Percentiles rank a stretch among this genome's conserved stretches.
Conservation (phyloP, 2,329 filamentous ascomycete species). For the Teratosphaeria nubilosa region DNA sequence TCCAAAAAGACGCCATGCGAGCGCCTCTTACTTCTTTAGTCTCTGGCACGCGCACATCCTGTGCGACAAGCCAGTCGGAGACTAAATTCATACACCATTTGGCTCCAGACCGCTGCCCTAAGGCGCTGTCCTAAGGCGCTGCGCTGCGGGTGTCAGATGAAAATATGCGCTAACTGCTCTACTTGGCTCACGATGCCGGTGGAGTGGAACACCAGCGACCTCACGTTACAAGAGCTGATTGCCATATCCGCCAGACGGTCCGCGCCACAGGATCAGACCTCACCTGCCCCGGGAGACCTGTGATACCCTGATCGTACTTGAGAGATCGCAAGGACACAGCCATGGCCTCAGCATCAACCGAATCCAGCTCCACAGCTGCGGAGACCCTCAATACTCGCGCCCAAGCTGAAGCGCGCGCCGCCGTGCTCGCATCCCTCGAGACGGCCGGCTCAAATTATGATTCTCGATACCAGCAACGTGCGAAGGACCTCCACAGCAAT, state of each 20-base stretch:
- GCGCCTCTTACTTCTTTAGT: not conserved
- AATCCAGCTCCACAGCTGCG: slow-evolving; percentile 8
- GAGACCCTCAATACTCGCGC: slow-evolving; percentile 17
- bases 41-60: not conserved
- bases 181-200: not conserved
- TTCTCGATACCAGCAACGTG: slow-evolving; percentile 56
- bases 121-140: not conserved
- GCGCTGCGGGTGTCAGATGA: not conserved
- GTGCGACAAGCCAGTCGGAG: not conserved
- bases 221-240: not conserved
- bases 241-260: not conserved
- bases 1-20: slow-evolving; percentile 3
- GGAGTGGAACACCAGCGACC: not conserved
- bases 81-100: not conserved
- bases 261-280: not conserved
- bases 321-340: not conserved
- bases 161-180: not conserved
- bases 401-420: slow-evolving; percentile 40
- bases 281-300: not conserved
- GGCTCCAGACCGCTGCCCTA: not conserved
- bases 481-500: slow-evolving; percentile 59
- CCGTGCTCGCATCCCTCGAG: slow-evolving; percentile 39
- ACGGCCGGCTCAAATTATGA: slow-evolving; percentile 60
- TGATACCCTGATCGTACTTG: not conserved
- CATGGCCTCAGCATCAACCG: slow-evolving; percentile 6